Conservation (phyloP, 2,329 filamentous ascomycete species). For the Gnomoniopsis sp. region DNA sequence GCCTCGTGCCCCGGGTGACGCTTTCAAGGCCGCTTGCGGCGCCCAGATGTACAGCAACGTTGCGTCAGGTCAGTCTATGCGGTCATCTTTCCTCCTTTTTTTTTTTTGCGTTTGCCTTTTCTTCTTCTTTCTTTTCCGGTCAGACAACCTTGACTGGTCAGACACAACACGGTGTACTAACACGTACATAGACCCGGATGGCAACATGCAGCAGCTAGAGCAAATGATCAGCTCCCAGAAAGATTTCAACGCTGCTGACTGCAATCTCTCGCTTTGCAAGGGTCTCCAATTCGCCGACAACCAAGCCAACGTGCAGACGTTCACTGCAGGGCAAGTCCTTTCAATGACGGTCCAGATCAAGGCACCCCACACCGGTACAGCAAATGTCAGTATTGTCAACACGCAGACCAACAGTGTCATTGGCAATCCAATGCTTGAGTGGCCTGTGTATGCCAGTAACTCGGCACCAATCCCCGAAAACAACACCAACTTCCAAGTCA, state of each 20-base stretch:
- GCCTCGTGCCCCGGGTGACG: conserved; percentile 19
- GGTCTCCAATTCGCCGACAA: conserved; percentile 39
- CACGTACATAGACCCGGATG: conserved; percentile 6
- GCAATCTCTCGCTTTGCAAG: conserved; percentile 38
- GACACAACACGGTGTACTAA: not conserved
- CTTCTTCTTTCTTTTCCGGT: too few species aligned
- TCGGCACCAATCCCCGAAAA: conserved; percentile 25
- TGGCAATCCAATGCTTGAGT: conserved; percentile 35
- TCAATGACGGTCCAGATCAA: conserved; percentile 40
- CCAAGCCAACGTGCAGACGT: conserved; percentile 32
- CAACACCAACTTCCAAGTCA: conserved; percentile 29
- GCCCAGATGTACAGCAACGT: conserved; percentile 22
- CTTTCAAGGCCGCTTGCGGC: conserved; percentile 24
- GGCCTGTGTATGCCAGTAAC: conserved; percentile 26
- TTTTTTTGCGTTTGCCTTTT: too few species aligned
- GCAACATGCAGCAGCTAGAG: conserved; percentile 15
- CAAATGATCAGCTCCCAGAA: conserved; percentile 8
- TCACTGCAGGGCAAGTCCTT: conserved; percentile 39
- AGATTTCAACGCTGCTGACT: conserved; percentile 21
- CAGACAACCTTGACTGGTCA: too few species aligned
- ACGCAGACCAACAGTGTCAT: conserved; percentile 44
- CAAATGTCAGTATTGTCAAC: conserved; percentile 47
- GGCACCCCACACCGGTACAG: conserved; percentile 43
- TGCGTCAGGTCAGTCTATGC: not conserved
- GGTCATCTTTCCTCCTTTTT: too few species aligned